These are phyloP conservation scores for Verticillium isaacii DNA, from an alignment of 2,329 filamentous ascomycete species.

Conservation along the genomic window DNA sequence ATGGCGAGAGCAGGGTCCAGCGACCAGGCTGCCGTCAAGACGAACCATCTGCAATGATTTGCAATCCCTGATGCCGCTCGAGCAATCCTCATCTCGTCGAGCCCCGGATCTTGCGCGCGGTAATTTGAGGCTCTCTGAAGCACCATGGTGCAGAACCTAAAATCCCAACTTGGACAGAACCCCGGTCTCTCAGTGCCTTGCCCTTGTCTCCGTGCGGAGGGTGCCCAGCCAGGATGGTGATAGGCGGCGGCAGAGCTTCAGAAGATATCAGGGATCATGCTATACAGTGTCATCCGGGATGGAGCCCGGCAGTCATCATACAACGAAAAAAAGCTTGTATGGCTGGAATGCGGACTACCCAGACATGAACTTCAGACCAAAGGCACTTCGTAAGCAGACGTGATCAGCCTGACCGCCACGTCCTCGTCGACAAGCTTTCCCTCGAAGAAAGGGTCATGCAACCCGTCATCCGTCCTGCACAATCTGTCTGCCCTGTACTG, in stretches of 20 bases:
- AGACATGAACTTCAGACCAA: not conserved
- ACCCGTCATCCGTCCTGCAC: not conserved
- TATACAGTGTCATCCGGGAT: not conserved
- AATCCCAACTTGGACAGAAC: not conserved
- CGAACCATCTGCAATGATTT: no score
- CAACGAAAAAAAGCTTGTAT: not conserved
- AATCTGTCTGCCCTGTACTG: not conserved
- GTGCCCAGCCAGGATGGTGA: not conserved
- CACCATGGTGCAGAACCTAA: not conserved
- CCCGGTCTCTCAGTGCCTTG: not conserved
- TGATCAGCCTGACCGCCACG: not conserved
- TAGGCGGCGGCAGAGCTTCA: not conserved
- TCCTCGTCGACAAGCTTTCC: not conserved
- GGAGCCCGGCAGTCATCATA: not conserved
- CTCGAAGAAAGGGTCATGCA: not conserved
- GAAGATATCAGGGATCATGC: not conserved
- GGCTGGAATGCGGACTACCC: not conserved
- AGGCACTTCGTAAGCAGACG: not conserved
- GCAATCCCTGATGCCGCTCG: no score
- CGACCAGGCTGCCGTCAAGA: no score
- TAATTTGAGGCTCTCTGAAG: not conserved
- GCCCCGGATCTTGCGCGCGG: not conserved
- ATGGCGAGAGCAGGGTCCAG: no score
- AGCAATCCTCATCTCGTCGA: no score
- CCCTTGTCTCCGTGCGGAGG: not conserved